Conservation (phyloP, 495 filamentous ascomycete species). For the Parathielavia appendiculata region DNA sequence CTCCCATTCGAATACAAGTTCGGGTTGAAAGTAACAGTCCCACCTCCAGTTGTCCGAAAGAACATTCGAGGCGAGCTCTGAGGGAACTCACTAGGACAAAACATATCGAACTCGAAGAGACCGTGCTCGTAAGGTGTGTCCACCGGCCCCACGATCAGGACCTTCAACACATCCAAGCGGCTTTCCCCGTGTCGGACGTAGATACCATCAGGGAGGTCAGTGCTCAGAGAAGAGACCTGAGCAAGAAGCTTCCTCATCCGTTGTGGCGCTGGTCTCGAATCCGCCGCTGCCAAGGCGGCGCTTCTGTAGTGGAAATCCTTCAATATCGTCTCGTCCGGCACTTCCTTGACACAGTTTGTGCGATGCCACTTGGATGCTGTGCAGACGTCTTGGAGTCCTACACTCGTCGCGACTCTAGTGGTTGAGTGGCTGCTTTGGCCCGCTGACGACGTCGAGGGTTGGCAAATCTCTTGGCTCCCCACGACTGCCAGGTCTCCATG, state of each 20-base stretch:
- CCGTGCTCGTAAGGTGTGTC: slow-evolving; percentile 59
- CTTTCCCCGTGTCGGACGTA: slow-evolving; percentile 51
- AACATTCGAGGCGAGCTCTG: slow-evolving; percentile 43
- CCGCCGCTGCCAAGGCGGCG: slow-evolving; percentile 13
- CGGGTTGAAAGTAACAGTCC: slow-evolving; percentile 49
- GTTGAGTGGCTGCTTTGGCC: background rate
- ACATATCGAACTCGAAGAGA: slow-evolving; percentile 58
- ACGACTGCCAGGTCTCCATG: too few relatives aligned
- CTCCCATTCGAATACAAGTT: slow-evolving; percentile 55
- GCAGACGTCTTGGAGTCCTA: background rate
- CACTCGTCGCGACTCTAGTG: background rate
- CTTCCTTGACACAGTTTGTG: slow-evolving; percentile 34
- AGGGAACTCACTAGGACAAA: slow-evolving; percentile 46
- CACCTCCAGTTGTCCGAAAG: slow-evolving; percentile 49
- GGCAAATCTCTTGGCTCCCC: background rate
- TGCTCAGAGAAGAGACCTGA: slow-evolving; percentile 48
- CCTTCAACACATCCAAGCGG: slow-evolving; percentile 53
- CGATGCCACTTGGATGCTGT: slow-evolving; percentile 31
- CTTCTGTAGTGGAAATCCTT: slow-evolving; percentile 18
- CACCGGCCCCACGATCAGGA: slow-evolving; percentile 52
- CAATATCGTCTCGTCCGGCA: slow-evolving; percentile 37
- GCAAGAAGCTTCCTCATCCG: slow-evolving; percentile 51
- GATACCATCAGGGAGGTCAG: slow-evolving; percentile 53
- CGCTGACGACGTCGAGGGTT: background rate
- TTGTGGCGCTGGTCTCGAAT: slow-evolving; percentile 1